Percentiles rank a stretch among this genome's conserved stretches.
Evolutionary conservation across 805 yeast species (phyloP).

Genomic region (Starmerella sirachaensis): DNA sequence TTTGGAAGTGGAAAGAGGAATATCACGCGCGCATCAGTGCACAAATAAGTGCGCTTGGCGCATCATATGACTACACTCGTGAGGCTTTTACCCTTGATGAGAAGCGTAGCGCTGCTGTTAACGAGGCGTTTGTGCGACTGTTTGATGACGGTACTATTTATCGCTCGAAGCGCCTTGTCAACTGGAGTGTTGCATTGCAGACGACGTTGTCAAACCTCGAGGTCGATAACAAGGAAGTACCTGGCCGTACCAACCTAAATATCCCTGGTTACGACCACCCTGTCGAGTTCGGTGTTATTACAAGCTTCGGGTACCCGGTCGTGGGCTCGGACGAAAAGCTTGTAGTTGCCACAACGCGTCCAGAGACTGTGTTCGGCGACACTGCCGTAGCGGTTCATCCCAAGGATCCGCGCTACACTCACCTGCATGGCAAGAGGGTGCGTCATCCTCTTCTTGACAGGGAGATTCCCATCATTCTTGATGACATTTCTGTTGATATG

Average conservation of each 20-base stretch:
- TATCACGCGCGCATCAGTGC: constrained; percentile 75
- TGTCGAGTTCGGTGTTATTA: constrained; percentile 91
- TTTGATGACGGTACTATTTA: constrained; percentile 93
- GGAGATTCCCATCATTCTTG: constrained; percentile 77
- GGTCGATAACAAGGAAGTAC: constrained; percentile 81
- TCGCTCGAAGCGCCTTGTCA: constrained; percentile 83
- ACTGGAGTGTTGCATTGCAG: constrained; percentile 91
- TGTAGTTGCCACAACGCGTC: constrained; percentile 96
- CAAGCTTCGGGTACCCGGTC: constrained; percentile 88
- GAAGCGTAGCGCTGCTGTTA: constrained; percentile 62
- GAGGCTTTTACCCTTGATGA: constrained; percentile 91
- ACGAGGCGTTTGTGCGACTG: constrained; percentile 78
- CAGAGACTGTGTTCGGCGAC: constrained; percentile 96
- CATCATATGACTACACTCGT: constrained; percentile 91
- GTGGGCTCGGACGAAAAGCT: constrained; percentile 75
- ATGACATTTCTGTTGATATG: constrained; percentile 94
- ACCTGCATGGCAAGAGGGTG: constrained; percentile 86
- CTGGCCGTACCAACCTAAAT: constrained; percentile 65
- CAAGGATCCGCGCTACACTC: constrained; percentile 80
- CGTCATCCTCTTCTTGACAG: constrained; percentile 82
- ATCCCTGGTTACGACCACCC: constrained; percentile 87
- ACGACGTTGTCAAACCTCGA: constrained; percentile 94
- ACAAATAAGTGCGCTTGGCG: constrained; percentile 81
- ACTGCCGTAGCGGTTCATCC: constrained; percentile 98
- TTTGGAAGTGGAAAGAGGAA: constrained; percentile 97